phyloP scores from a whole-genome alignment of 306 rosid species.

The Trifolium pratense region DNA sequence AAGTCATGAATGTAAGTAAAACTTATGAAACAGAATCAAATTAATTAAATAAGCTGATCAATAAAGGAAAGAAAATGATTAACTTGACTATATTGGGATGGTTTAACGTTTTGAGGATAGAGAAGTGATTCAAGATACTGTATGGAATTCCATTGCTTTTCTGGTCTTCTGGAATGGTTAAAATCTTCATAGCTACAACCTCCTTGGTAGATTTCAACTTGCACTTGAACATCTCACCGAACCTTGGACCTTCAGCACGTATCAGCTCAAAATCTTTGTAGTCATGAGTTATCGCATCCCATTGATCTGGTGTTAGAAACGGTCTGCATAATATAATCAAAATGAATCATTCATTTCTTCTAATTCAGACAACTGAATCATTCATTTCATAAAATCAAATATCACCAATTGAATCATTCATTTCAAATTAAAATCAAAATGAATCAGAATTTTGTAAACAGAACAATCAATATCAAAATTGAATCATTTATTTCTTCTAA shows the following conservation, averaged over 20 bases:
- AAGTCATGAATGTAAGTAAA: background rate
- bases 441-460: no score
- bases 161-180: background rate
- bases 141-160: background rate
- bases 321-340: background rate
- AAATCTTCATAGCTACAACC: background rate
- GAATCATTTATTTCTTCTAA: no score
- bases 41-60: background rate
- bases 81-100: background rate
- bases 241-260: background rate
- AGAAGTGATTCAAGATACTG: background rate
- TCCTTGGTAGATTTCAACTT: background rate
- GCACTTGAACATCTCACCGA: background rate
- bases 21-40: no score
- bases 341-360: no score
- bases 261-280: background rate
- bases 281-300: background rate
- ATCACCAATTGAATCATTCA: no score
- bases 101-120: background rate
- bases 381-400: no score
- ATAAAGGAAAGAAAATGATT: background rate
- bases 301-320: background rate
- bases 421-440: no score
- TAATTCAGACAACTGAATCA: no score
- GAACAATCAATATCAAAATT: no score